Base-by-base conservation (phyloP, 805 yeast species). In the Yamadazyma kitorensis region DNA sequence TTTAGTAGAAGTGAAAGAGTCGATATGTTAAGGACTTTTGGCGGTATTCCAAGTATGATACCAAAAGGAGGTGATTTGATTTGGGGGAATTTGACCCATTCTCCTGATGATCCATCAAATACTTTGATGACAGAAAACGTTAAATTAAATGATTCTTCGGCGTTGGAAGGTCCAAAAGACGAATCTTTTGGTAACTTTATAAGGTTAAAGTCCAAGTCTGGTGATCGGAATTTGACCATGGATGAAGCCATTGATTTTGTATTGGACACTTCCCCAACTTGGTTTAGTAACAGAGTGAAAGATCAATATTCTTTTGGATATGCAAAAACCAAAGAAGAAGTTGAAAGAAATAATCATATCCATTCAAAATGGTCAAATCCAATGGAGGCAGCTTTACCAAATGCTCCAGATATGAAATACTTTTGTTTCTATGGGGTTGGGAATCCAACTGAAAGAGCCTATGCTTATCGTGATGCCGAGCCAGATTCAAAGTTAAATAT, bases 381-480 rank as follows among this genome's bases (percentile, higher is more conserved):
- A 3, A 65, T 93, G 30, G 98, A 93, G 55, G 96, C 80, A 0
- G 77, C 91, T 3, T 71, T 93, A 27, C 98, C 98, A 1, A 70
- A 84, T 51, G 98, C 98, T 0, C 98, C 98, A 3, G 86, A 86
- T 53, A 67, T 93, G 82, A 84, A 86, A 45, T 68, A 88, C 7
- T 93, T 68, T 59, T 86, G 96, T 52, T 81, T 93, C 51, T 93
- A 93, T 51, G 98, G 98, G 4, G 87, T 88, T n/a, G 95, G 96
- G 6, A 91, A 88, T 45, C 94, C 95, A 15, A 91, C 98, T 0
- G 98, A 93, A 58, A 72, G 98, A 28, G 89, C 95, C 0, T 93
- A 93, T 60, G 76, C 80, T 21, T 93, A 93, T 59, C 78, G 76
- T 35, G 84, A 83, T 36, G 67, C 64, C 5, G 76, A 77, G 40